phyloP scores from a whole-genome alignment of 768 basidiomycete genomes.

The Lactarius vividus region DNA sequence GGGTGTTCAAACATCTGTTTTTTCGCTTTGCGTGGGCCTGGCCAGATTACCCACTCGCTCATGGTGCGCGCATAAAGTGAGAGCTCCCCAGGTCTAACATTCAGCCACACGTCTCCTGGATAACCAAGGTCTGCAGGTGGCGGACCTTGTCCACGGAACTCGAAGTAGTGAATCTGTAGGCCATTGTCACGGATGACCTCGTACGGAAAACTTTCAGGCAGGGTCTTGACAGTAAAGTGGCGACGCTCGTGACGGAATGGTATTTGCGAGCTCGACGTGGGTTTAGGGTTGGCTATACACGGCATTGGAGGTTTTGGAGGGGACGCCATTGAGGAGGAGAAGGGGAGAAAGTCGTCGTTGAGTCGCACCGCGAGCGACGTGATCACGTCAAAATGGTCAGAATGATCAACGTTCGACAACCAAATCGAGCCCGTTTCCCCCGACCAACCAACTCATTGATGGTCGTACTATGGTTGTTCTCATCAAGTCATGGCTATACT shows the following conservation, averaged over 20 bases:
- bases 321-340: slow-evolving; percentile 13
- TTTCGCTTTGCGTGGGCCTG: slow-evolving; percentile 30
- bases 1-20: slow-evolving; percentile 30
- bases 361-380: background rate
- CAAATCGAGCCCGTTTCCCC: background rate
- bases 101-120: slow-evolving; percentile 33
- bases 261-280: slow-evolving; percentile 23
- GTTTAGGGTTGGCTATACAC: slow-evolving; percentile 27
- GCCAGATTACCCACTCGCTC: slow-evolving; percentile 27
- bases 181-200: slow-evolving; percentile 28
- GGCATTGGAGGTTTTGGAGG: slow-evolving; percentile 26
- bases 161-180: slow-evolving; percentile 31
- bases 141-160: slow-evolving; percentile 32
- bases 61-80: slow-evolving; percentile 27
- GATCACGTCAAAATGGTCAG: slow-evolving; percentile 1
- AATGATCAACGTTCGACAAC: background rate
- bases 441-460: background rate
- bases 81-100: slow-evolving; percentile 25
- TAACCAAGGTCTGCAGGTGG: slow-evolving; percentile 31
- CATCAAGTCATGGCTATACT: background rate
- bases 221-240: slow-evolving; percentile 28
- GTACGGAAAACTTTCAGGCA: slow-evolving; percentile 28
- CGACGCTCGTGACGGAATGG: slow-evolving; percentile 27
- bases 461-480: background rate
- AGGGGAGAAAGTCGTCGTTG: slow-evolving; percentile 1